Evolutionary conservation across 768 basidiomycete species (phyloP), one percentile per base, ranked within the genome.

Genomic region (Dioszegia hungarica): DNA sequence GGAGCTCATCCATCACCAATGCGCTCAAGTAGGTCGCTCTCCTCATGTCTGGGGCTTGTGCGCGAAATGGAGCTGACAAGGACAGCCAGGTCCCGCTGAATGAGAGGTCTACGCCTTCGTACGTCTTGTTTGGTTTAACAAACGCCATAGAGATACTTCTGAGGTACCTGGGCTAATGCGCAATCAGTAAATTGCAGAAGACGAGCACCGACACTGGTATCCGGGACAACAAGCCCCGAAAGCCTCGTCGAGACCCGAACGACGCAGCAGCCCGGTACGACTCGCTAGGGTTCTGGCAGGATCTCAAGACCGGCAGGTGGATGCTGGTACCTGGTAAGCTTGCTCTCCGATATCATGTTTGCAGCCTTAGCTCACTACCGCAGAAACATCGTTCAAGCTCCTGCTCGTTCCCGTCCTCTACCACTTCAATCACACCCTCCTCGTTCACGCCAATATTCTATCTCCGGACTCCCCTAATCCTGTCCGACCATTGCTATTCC

Each of bases 401-500:
- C 50, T 75, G 20, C 31, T 68, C 24, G 41, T 75, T 49, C 63
- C 70, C 1, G 33, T 67, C 31, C 38, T 67, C 3, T 46, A 75
- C 22, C 72, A 72, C 56, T 6, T 61, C 54, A 70, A 74, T 44
- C 73, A 70, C 58, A 41, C 39, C 3, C 22, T 58, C 19, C 54
- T 66, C 5, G 25, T 49, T 61, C 88, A 87, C 73, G 12, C 81
- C 83, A 59, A 56, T 15, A 24, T 69, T 22, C 40, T 63, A 20
- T 20, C 53, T 1, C 37, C 58, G 0, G 79, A 73, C 37, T 57
- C 82, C 4, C 63, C 79, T 15, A 97, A 95, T 72, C 91, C 90
- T 1, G 88, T 95, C 68, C 78, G 78, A 0, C 79, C 81, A 11
- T 62, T 92, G 22, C 80, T 98, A 62, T 82, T 87, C 62, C 79